Base-by-base conservation (phyloP, 495 filamentous ascomycete genomes). In the Amniculicola lignicola region DNA sequence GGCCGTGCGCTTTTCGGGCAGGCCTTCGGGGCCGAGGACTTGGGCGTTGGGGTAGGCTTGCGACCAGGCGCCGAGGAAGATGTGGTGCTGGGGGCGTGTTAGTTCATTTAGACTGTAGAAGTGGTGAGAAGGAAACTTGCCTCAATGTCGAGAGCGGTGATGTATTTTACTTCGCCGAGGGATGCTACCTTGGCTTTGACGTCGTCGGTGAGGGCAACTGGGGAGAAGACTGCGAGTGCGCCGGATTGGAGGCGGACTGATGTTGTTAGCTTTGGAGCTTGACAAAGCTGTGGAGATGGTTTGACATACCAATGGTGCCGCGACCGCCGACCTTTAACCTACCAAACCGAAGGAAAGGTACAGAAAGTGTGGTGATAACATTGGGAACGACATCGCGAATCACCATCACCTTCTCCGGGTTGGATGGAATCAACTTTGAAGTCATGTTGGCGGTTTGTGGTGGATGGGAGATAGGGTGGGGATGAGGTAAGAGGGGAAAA, bases 161-260 rank as follows among this genome's bases (percentile, higher is more conserved):
- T 82, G 76, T 97, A 96, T 41, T 76, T 78, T 40, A 98, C 82
- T 21, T 82, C 79, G 49, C 89, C 89, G 19, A 90, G 72, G n/a
- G 74, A 70, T 24, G 75, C 62, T 33, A 95, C 73, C 36, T 81
- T 86, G 44, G 79, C 73, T 54, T 79, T 79, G n/a, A 90, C 85
- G 54, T 88, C 84, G 2, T 83, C 76, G 0, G 91, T 95, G 23
- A 96, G 80, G 14, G 79, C 83, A 23, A 90, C 84, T 24, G 93
- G 93, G 2, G 90, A 95, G 79, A 96, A 96, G 61, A 98, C 86
- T 51, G 89, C 90, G 40, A 98, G 79, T 29, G 79, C 74, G 46
- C 89, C 89, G 7, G 83, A 81, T 35, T 77, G 74, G 59, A 98
- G 82, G 46, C 82, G 82, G 62, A 95, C 89, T 90, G 63, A 38